Base-by-base conservation (phyloP, 2,329 filamentous ascomycete species). In the Scleromitrula shiraiana region DNA sequence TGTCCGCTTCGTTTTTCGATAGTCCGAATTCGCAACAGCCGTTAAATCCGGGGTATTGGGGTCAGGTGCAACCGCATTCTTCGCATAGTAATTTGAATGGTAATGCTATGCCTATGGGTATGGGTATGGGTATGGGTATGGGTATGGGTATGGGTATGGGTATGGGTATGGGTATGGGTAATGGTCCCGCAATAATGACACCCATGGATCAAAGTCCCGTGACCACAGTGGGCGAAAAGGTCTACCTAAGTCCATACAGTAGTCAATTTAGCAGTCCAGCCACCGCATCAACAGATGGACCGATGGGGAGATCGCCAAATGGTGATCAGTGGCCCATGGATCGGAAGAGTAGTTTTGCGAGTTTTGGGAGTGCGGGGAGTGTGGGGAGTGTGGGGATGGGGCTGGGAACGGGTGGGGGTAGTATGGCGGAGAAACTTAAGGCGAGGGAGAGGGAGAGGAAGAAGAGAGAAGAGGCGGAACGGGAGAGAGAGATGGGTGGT, bases 241-340 rank as follows among this genome's bases (percentile, higher is more conserved):
- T 68, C 6, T 78, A 80, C 63, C 72, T 79, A 53, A 80, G 76
- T 3, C 78, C 79, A 0, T 82, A 82, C 58, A 70, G 68, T 17
- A 79, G 76, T 33, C 75, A 78, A 50, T 81, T 73, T 64, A 77
- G 68, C 61, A 80, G 76, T 56, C 78, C 78, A 0, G 68, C 77
- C 5, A 55, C 46, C 2, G 59, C 57, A 14, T 47, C 35, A 6
- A 50, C 55, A 38, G 41, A 50, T 37, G 46, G 44, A 10, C 32
- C n/a, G n/a, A 48, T 20, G 30, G 17, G 10, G 40, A 20, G 27
- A 46, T 19, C n/a, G n/a, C 44, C 44, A 2, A 37, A 53, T 27
- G 42, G 35, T 14, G 51, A 50, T 38, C 51, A 53, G 19, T 60
- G 57, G 56, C 52, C 54, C 0, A 19, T 38, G 8, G 56, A 58